Evolutionary conservation across 805 yeast species (phyloP), one percentile per base, ranked within the genome.

Genomic region (Saccharomycopsis guyanensis): DNA sequence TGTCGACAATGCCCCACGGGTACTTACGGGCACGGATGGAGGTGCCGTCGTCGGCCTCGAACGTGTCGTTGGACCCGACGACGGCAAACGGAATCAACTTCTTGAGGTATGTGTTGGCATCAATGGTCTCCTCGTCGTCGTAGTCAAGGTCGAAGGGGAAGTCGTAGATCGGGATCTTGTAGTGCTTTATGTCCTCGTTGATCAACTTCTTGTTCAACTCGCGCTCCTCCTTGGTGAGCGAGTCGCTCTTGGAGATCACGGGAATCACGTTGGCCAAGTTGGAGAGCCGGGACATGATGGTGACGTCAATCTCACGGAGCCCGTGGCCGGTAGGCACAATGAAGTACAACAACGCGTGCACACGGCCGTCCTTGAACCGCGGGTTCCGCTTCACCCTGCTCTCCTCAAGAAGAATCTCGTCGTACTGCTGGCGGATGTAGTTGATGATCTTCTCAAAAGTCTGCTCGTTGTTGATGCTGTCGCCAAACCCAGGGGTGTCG

Each of bases 311-410:
- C 47, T 87, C 78, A 58, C 76, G 80, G 59, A 85, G 69, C 3
- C 88, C 85, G 66, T 85, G 95, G 19, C 93, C 91, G 5, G 93
- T 83, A 43, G 94, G 88, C 58, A 80, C 84, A 60, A 85, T 81
- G 55, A 85, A 78, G 62, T 85, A 85, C 47, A 85, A 68, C 53
- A 83, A 75, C 18, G 75, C 81, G 59, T 85, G 94, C 39, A 85
- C 85, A 58, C 95, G 72, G 13, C 89, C 86, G 58, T 85, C 95
- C 60, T 82, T 82, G 61, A 85, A 85, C 47, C 94, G 68, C 24
- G 95, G 94, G 56, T 85, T 85, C 70, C 94, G 75, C 67, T 84
- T 81, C 38, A 85, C 85, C 54, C 88, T 73, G 47, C 84, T 76
- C 58, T 85, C 94, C 60, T 85, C 94, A 53, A 84, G 72, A 52